These are phyloP conservation scores for Arxiozyma telluris DNA, from an alignment of 1,139 yeast genomes.

Conservation along the genomic window DNA sequence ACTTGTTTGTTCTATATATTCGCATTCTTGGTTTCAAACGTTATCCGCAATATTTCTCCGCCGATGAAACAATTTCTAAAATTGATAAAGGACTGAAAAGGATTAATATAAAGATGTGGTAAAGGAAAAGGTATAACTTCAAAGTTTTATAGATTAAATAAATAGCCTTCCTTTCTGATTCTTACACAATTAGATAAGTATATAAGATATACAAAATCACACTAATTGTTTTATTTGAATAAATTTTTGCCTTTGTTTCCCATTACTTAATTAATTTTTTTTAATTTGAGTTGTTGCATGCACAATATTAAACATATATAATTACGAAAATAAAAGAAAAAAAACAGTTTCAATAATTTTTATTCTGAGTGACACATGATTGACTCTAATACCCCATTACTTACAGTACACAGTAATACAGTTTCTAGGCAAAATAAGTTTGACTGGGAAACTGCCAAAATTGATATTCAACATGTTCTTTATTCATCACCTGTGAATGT, in stretches of 20 bases:
- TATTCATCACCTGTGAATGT: slow-evolving; percentile 68
- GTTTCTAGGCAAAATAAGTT: slow-evolving; percentile 7
- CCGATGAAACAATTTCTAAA: not conserved
- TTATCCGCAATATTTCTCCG: not conserved
- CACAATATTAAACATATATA: too few relatives aligned
- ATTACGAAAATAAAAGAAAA: not conserved
- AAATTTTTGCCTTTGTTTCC: too few relatives aligned
- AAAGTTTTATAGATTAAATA: not conserved
- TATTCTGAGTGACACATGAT: slow-evolving; percentile 2
- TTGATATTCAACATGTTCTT: slow-evolving; percentile 8
- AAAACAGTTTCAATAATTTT: not conserved
- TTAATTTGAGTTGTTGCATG: too few relatives aligned
- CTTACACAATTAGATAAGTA: too few relatives aligned
- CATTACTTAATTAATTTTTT: too few relatives aligned
- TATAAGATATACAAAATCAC: too few relatives aligned
- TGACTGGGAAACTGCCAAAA: slow-evolving; percentile 7
- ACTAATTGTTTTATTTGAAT: too few relatives aligned
- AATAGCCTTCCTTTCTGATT: not conserved
- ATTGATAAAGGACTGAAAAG: not conserved
- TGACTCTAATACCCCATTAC: slow-evolving; percentile 18
- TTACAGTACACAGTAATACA: slow-evolving; percentile 10
- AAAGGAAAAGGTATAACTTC: too few relatives aligned
- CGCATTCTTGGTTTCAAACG: not conserved
- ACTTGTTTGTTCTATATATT: too few relatives aligned
- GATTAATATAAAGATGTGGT: not conserved